phyloP scores from a whole-genome alignment of 805 yeast species.

The Wickerhamiella shivajii region DNA sequence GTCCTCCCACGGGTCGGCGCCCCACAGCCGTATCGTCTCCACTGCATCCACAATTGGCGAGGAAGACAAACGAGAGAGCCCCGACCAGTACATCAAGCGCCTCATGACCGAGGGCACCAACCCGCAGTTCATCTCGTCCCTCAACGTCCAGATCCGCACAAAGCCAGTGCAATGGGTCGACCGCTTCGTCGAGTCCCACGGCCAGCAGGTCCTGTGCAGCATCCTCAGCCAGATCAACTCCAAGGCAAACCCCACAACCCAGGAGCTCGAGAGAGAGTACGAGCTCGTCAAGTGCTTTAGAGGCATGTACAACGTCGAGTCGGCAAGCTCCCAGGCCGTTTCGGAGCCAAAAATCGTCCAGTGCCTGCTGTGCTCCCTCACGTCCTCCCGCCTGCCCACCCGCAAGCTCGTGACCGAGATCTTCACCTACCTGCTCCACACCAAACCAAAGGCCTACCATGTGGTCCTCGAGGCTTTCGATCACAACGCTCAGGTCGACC shows the following conservation, averaged over 20 bases:
- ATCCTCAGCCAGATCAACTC: constrained; percentile 42
- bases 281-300: constrained; percentile 65
- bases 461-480: constrained; percentile 42
- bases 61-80: constrained; percentile 29
- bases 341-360: constrained; percentile 33
- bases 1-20: neutral
- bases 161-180: constrained; percentile 78
- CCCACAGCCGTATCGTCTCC: constrained; percentile 19
- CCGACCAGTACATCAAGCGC: constrained; percentile 61
- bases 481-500: constrained; percentile 2
- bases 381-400: constrained; percentile 62
- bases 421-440: constrained; percentile 40
- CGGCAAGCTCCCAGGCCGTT: constrained; percentile 44
- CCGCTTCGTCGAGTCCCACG: constrained; percentile 62
- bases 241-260: constrained; percentile 24
- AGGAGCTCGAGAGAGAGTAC: constrained; percentile 52
- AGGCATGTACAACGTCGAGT: constrained; percentile 49
- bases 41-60: constrained; percentile 8
- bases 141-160: constrained; percentile 85
- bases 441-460: constrained; percentile 35
- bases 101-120: constrained; percentile 58
- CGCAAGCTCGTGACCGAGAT: constrained; percentile 71
- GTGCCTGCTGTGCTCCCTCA: constrained; percentile 55
- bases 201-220: constrained; percentile 61
- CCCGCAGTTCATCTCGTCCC: constrained; percentile 55